Evolutionary conservation across 2,329 filamentous ascomycete species (phyloP).

Genomic region (Lachnellula arida): DNA sequence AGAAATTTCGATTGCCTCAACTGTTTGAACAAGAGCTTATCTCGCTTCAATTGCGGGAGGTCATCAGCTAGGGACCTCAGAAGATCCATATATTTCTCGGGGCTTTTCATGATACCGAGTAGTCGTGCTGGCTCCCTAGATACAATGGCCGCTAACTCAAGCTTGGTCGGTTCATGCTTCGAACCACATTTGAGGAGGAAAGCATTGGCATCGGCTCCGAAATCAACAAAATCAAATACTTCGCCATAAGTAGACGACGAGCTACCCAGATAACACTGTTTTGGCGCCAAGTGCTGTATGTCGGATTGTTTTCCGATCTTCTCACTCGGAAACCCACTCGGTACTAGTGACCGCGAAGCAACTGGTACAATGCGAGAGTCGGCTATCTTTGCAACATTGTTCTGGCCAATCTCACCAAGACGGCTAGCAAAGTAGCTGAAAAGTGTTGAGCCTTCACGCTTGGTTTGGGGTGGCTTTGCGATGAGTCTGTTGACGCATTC

Average conservation of each 20-base stretch:
- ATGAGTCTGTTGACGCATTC: slow-evolving; percentile 72
- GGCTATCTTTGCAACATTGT: slow-evolving; percentile 55
- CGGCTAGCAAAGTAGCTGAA: slow-evolving; percentile 84
- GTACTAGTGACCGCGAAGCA: slow-evolving; percentile 29
- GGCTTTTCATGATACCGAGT: slow-evolving; percentile 70
- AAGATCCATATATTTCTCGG: slow-evolving; percentile 82
- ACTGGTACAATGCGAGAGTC: slow-evolving; percentile 71
- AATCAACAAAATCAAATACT: slow-evolving; percentile 97
- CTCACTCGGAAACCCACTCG: slow-evolving; percentile 32
- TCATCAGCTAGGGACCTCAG: slow-evolving; percentile 77
- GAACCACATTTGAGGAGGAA: slow-evolving; percentile 87
- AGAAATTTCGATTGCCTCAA: slow-evolving; percentile 75
- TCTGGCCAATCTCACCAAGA: slow-evolving; percentile 64
- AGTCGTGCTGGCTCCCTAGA: slow-evolving; percentile 79
- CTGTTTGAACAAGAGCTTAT: slow-evolving; percentile 71
- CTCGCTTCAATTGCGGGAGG: slow-evolving; percentile 62
- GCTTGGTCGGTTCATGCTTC: slow-evolving; percentile 82
- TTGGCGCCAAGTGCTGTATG: slow-evolving; percentile 59
- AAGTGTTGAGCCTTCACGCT: slow-evolving; percentile 60
- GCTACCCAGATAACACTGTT: slow-evolving; percentile 73
- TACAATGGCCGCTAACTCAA: slow-evolving; percentile 79
- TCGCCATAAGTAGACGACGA: slow-evolving; percentile 64
- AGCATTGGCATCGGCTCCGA: slow-evolving; percentile 78
- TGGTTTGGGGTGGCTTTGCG: slow-evolving; percentile 63
- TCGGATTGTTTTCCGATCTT: slow-evolving; percentile 34